These are phyloP conservation scores for Artemisia annua DNA, from an alignment of 129 eudicot species.

Conservation along the genomic window DNA sequence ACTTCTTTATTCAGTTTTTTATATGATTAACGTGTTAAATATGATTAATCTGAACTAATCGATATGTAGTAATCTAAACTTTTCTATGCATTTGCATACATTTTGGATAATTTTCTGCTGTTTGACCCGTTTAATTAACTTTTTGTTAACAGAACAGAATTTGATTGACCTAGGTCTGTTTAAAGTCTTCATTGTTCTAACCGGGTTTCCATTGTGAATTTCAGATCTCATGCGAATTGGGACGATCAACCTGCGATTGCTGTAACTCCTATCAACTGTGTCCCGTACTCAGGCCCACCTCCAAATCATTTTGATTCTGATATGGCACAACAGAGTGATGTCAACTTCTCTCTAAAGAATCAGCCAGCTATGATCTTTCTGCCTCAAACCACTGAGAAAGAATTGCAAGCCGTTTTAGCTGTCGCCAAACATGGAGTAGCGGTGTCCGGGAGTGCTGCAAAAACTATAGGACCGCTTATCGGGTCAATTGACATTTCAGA, in stretches of 20 bases:
- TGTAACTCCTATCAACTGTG: slow-evolving; percentile 49
- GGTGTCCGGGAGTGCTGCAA: slow-evolving; percentile 66
- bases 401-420: slow-evolving; percentile 43
- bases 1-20: background rate
- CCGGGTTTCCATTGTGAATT: slow-evolving; percentile 1
- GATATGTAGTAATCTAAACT: too few species aligned
- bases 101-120: too few species aligned
- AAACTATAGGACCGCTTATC: slow-evolving; percentile 50
- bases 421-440: slow-evolving; percentile 47
- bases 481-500: slow-evolving; percentile 64
- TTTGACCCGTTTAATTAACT: too few species aligned
- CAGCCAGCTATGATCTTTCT: slow-evolving; percentile 63
- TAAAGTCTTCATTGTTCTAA: background rate
- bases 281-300: slow-evolving; percentile 43
- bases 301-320: slow-evolving; percentile 19
- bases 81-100: too few species aligned
- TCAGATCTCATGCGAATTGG: slow-evolving; percentile 30
- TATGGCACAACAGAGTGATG: slow-evolving; percentile 18
- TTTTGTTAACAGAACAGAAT: background rate
- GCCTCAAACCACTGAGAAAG: slow-evolving; percentile 52
- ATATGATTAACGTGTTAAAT: too few species aligned
- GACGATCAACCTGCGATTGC: slow-evolving; percentile 35
- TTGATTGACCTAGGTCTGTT: background rate
- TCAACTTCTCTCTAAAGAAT: slow-evolving; percentile 4
- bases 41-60: too few species aligned